Percentiles rank a stretch among this genome's conserved stretches.
Conservation (phyloP, 768 basidiomycete genomes). For the Boletellus ananas region DNA sequence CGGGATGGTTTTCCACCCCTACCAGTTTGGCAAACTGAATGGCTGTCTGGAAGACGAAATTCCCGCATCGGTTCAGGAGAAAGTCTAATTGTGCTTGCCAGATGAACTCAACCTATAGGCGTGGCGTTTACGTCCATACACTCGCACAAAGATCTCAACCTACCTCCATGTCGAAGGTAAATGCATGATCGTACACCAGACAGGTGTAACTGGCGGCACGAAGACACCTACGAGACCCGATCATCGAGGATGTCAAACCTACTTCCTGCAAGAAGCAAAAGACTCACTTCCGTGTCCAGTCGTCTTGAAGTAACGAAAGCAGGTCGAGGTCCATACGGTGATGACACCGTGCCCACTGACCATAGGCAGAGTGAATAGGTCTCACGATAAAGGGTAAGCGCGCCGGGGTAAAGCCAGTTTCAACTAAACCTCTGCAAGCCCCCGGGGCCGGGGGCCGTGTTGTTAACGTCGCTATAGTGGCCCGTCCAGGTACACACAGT, state of each 20-base stretch:
- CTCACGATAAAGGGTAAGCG: no score
- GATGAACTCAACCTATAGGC: constrained; percentile 8
- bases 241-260: neutral
- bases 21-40: constrained; percentile 5
- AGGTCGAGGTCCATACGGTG: no score
- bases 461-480: no score
- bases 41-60: constrained; percentile 10
- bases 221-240: constrained; percentile 3
- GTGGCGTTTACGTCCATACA: neutral
- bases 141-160: neutral
- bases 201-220: constrained; percentile 5
- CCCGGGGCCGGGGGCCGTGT: no score
- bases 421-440: no score
- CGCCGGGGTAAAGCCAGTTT: no score
- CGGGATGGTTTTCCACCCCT: neutral
- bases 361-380: no score
- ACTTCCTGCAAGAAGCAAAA: neutral
- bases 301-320: neutral
- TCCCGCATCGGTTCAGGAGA: constrained; percentile 15
- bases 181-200: constrained; percentile 13
- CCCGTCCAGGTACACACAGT: no score
- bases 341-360: no score
- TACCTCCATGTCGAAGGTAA: constrained; percentile 14
- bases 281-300: neutral
- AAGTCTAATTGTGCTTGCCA: constrained; percentile 12